phyloP scores from a whole-genome alignment of 495 filamentous ascomycete genomes.

The Lindgomyces ingoldianus region DNA sequence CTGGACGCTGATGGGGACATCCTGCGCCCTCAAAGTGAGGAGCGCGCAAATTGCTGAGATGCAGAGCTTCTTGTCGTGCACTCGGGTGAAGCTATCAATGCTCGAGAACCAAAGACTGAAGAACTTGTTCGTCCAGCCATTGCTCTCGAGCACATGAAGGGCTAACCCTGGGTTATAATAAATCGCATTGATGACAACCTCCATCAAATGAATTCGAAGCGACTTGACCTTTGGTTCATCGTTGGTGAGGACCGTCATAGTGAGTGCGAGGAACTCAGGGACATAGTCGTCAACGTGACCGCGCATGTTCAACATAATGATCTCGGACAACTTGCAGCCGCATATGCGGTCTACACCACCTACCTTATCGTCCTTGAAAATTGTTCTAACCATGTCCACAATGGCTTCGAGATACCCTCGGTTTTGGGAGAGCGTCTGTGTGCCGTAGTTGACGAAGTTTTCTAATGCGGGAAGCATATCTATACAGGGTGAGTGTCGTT shows the following conservation, averaged over 20 bases:
- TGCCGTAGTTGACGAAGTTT: conserved; percentile 93
- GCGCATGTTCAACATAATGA: conserved; percentile 92
- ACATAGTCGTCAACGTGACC: conserved; percentile 87
- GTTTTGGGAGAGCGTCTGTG: conserved; percentile 73
- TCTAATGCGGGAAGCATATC: conserved; percentile 98
- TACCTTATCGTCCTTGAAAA: conserved; percentile 82
- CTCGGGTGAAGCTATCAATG: conserved; percentile 88
- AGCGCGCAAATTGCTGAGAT: conserved; percentile 89
- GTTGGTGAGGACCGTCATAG: conserved; percentile 75
- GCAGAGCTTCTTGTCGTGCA: conserved; percentile 97
- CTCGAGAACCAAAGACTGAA: conserved; percentile 97
- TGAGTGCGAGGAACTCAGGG: conserved; percentile 81
- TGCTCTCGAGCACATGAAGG: conserved; percentile 81
- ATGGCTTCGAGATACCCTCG: conserved; percentile 84
- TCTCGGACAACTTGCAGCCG: conserved; percentile 97
- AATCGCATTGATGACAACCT: conserved; percentile 97
- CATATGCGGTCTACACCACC: conserved; percentile 95
- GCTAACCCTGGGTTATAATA: conserved; percentile 90
- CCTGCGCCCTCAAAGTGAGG: conserved; percentile 69
- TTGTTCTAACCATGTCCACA: conserved; percentile 76
- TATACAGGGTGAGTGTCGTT: conserved; percentile 25
- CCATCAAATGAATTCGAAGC: conserved; percentile 93
- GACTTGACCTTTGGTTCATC: conserved; percentile 79
- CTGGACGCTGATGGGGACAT: conserved; percentile 85
- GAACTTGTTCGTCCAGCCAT: conserved; percentile 98